Base-by-base conservation (phyloP, 768 basidiomycete genomes). In the Pleurotus ostreatus region DNA sequence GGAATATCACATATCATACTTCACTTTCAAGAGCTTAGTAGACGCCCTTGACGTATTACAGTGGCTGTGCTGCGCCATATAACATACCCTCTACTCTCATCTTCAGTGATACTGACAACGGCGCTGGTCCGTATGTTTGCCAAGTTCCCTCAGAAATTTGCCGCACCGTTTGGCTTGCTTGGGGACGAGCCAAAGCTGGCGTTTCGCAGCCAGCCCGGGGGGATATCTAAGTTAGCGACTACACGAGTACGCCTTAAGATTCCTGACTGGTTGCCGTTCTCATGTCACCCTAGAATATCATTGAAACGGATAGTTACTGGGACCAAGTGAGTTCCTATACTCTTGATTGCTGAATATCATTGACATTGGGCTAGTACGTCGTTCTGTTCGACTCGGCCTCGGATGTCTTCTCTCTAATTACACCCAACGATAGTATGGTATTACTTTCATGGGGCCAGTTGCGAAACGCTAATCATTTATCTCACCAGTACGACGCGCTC, bases 121-220 rank as follows among this genome's bases (percentile, higher is more conserved):
- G 30, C 30, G 8, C 30, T 34, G 30, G n/a, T 46, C 25, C 22
- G 26, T 12, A 84, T 90, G 86, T 86, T 92, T 61, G 68, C 87
- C 18, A 89, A 78, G 62, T 71, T 92, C 55, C 89, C 89, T 9
- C 85, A 84, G 65, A 85, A 79, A 62, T 76, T 92, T 49, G 81
- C 83, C 9, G 83, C 86, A 13, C 88, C 89, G 12, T 86, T 92
- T 68, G 84, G 86, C n/a, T 67, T 92, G 16, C 69, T 93, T 34
- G 86, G 86, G 4, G 93, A 96, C 66, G 90, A 94, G 66, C 86
- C 92, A 46, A 95, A 95, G 70, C 83, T 97, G 15, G 85, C 86
- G 9, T 97, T 97, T 69, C 85, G 91, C 40, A 90, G 85, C 61
- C 89, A 89, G 57, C 83, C 90, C 0, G 79, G 79, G 43, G 94